Evolutionary conservation across 2,329 filamentous ascomycete species (phyloP).

Genomic region (Colletotrichum sp.): DNA sequence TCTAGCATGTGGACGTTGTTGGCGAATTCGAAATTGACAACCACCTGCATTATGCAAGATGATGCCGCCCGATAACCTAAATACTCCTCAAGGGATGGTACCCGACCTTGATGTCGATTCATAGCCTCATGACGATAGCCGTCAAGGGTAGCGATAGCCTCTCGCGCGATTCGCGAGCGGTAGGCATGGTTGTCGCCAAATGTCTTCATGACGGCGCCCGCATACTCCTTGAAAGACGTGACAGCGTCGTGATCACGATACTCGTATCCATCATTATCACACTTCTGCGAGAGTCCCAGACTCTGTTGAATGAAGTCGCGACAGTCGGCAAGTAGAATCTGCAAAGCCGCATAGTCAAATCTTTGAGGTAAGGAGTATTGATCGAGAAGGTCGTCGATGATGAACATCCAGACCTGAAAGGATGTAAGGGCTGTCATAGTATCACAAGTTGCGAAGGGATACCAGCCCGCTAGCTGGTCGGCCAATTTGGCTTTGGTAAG

Average conservation of each 20-base stretch:
- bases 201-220: not conserved
- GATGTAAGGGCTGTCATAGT: slow-evolving; percentile 1
- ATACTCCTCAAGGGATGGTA: not conserved
- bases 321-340: slow-evolving; percentile 4
- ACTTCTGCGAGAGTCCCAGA: not conserved
- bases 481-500: slow-evolving; percentile 10
- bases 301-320: slow-evolving; percentile 3
- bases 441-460: slow-evolving; percentile 2
- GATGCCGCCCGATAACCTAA: slow-evolving; percentile 2
- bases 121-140: slow-evolving; percentile 2
- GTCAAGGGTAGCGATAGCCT: not conserved
- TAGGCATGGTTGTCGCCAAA: not conserved
- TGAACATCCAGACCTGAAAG: slow-evolving; percentile 14
- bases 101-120: not conserved
- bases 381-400: slow-evolving; percentile 7
- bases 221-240: not conserved
- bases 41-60: slow-evolving; percentile 5
- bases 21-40: slow-evolving; percentile 5
- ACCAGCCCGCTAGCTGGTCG: slow-evolving; percentile 1
- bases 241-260: slow-evolving; percentile 5
- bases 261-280: not conserved
- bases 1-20: not conserved
- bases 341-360: not conserved
- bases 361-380: slow-evolving; percentile 2
- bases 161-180: not conserved